Base-by-base conservation (phyloP, 495 filamentous ascomycete genomes). In the Penicillium taxi region DNA sequence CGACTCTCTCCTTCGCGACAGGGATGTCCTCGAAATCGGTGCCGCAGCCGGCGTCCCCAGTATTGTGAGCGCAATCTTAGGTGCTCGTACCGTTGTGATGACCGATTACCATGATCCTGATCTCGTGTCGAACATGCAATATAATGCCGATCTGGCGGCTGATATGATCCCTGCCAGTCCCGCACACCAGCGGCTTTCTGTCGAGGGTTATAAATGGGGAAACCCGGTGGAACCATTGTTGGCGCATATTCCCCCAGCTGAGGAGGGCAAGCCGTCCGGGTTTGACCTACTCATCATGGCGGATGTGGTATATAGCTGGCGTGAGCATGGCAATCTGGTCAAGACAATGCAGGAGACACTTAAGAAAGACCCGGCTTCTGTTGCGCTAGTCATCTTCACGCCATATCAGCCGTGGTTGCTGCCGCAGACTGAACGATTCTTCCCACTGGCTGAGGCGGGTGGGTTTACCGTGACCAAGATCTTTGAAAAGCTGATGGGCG, bases 61-160 rank as follows among this genome's bases (percentile, higher is more conserved):
- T 47, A 73, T 96, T 16, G 78, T 91, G 9, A 79, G 76, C 43
- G 81, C 79, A 0, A 60, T 79, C n/a, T 61, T 76, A 14, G 86
- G 82, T 5, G 88, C 89, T 4, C 55, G 56, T 33, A 63, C 64
- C 18, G 80, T 83, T 9, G 82, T 95, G 1, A 78, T 90, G 35
- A 94, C 89, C 18, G 90, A 96, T 51, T 96, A 84, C 52, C 84
- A 86, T 1, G 89, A 95, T 49, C 67, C 70, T 14, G 86, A 91
- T 13, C 63, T 96, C 2, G 66, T 96, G 4, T 58, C 69, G 1
- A 94, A 85, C 44, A 74, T 96, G 55, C 65, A 68, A 44, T 60
- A 69, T 39, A 96, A 96, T 48, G 76, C 94, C 32, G 53, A 63
- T 0, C 46, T 66, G 64, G 70, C 60, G 4, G 31, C 41, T 9